A percentile compares a stretch with the other conserved stretches of the same genome.
phyloP scores from a whole-genome alignment of 1,284 basidiomycete genomes.

The Microbotryomycetes sp. region DNA sequence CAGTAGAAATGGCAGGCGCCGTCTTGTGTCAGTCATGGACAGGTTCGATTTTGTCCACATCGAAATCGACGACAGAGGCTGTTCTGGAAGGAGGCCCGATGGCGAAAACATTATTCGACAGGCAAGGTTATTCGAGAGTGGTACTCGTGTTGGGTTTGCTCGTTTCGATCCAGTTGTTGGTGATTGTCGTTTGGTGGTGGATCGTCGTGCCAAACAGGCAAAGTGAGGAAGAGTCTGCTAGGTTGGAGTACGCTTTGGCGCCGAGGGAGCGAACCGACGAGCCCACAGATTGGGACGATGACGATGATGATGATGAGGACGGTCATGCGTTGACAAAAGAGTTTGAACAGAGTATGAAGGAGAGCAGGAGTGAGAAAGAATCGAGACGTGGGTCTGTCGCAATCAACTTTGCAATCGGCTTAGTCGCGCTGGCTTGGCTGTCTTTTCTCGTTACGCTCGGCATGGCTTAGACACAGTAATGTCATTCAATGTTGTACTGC shows the following conservation, averaged over 20 bases:
- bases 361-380: background rate
- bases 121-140: background rate
- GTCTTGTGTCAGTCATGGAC: constrained; percentile 15
- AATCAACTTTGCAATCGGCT: background rate
- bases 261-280: background rate
- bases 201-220: background rate
- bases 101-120: too few relatives aligned
- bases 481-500: background rate
- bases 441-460: background rate
- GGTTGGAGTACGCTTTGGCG: too few relatives aligned
- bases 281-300: background rate
- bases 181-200: background rate
- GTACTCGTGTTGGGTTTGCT: background rate
- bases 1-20: constrained; percentile 23
- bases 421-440: background rate
- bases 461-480: background rate
- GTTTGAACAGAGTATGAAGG: background rate
- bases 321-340: background rate
- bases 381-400: background rate
- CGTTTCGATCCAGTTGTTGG: background rate
- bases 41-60: constrained; percentile 7
- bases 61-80: background rate
- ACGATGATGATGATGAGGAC: background rate
- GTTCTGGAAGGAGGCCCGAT: too few relatives aligned
- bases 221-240: background rate